These are phyloP conservation scores for Forsythia suspensa DNA, from an alignment of 257 asterid species.

Conservation along the genomic window DNA sequence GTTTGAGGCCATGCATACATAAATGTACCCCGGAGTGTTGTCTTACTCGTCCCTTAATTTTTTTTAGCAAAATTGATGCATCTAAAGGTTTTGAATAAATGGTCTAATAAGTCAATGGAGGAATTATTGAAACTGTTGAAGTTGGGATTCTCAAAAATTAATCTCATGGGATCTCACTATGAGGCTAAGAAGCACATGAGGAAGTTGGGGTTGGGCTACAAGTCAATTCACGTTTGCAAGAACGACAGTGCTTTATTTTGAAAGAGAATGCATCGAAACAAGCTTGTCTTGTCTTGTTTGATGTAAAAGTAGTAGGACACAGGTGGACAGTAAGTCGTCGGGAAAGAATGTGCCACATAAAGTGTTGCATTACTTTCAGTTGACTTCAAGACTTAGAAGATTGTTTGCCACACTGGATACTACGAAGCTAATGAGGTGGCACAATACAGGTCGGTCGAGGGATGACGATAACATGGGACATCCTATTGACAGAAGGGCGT, in stretches of 20 bases:
- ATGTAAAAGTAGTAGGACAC: not conserved
- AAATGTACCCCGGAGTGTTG: not conserved
- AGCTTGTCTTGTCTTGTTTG: not conserved
- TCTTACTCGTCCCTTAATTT: not conserved
- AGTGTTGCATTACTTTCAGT: not conserved
- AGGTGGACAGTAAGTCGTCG: not conserved
- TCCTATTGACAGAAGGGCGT: not conserved
- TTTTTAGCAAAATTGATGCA: not conserved
- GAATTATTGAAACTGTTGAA: not conserved
- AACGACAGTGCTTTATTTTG: not conserved
- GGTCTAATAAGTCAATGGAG: not conserved
- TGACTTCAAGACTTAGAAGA: not conserved
- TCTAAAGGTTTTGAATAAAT: not conserved
- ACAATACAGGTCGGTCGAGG: not conserved
- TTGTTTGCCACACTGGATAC: not conserved
- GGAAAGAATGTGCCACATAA: not conserved
- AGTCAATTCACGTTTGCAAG: not conserved
- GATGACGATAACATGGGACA: not conserved
- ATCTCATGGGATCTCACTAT: not conserved
- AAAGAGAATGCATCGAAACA: not conserved
- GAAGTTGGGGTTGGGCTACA: not conserved
- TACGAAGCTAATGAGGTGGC: not conserved
- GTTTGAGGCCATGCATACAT: too few species aligned
- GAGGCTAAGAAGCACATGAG: not conserved
- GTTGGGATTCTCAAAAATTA: not conserved